Percentiles rank a stretch among this genome's conserved stretches.
Conservation (phyloP, 2,329 filamentous ascomycete species). For the Nectriaceae sp. region DNA sequence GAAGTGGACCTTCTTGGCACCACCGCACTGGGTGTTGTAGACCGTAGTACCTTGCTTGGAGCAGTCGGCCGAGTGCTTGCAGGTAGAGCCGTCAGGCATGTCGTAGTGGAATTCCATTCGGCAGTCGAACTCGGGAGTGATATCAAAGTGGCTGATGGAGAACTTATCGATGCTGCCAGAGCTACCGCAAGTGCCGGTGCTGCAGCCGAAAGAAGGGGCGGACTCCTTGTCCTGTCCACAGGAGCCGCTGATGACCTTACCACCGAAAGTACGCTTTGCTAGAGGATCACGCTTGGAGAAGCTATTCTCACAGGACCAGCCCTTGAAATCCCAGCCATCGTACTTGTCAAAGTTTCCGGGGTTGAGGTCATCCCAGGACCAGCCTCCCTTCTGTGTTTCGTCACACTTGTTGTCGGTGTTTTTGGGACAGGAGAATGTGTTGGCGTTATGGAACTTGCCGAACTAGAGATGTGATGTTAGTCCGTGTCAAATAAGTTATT, state of each 20-base stretch:
- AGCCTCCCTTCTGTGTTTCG: constrained; percentile 67
- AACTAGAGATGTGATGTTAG: constrained; percentile 17
- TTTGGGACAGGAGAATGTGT: constrained; percentile 64
- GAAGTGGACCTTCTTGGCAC: constrained; percentile 79
- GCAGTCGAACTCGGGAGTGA: constrained; percentile 73
- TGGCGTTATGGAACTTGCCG: constrained; percentile 31
- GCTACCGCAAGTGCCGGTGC: constrained; percentile 36
- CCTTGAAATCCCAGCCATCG: constrained; percentile 72
- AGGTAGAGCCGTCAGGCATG: constrained; percentile 80
- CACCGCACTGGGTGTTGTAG: constrained; percentile 88
- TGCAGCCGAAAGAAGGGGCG: constrained; percentile 61
- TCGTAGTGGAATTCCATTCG: constrained; percentile 84
- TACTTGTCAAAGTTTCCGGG: constrained; percentile 65
- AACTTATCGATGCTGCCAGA: constrained; percentile 53
- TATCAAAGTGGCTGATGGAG: constrained; percentile 73
- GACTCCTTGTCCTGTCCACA: constrained; percentile 46
- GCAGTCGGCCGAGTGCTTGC: constrained; percentile 77
- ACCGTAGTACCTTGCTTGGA: constrained; percentile 67
- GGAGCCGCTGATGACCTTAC: constrained; percentile 63
- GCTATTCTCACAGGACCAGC: constrained; percentile 68
- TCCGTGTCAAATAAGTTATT: too few relatives aligned
- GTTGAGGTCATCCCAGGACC: constrained; percentile 68
- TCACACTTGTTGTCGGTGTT: constrained; percentile 80
- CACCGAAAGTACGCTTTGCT: constrained; percentile 49
- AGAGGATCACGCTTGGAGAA: constrained; percentile 57